phyloP scores from a whole-genome alignment of 352 stramenopile species.

The Thalassiosira hispida region DNA sequence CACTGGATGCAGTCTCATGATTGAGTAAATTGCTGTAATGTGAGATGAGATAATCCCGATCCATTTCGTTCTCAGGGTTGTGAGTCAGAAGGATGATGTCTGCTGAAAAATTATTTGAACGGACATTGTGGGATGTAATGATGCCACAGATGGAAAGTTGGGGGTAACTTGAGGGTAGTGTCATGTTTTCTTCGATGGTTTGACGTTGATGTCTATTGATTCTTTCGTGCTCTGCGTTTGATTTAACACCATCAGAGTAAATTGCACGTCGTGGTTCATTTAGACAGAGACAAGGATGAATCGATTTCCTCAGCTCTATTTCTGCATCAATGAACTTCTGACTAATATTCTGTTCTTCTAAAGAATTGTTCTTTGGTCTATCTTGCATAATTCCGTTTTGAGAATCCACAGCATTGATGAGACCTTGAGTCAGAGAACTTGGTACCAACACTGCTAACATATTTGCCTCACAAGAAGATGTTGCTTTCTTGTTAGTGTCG shows the following conservation, averaged over 20 bases:
- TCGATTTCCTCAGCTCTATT: constrained; percentile 54
- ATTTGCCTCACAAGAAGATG: background rate
- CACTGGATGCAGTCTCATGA: constrained; percentile 47
- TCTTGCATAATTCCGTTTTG: background rate
- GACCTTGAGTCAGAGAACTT: constrained; percentile 44
- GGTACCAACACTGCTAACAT: constrained; percentile 58
- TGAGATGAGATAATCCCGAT: constrained; percentile 38
- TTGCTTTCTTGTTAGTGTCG: background rate
- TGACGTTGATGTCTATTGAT: background rate
- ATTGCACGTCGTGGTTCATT: constrained; percentile 31
- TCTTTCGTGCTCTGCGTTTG: background rate
- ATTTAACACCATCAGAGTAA: constrained; percentile 13
- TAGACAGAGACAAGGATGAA: constrained; percentile 50
- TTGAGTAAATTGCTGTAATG: constrained; percentile 48
- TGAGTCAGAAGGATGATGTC: constrained; percentile 42
- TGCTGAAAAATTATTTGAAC: constrained; percentile 28
- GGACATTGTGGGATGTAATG: constrained; percentile 29
- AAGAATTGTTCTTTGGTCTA: constrained; percentile 11
- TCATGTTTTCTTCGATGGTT: background rate
- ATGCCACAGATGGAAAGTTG: constrained; percentile 28
- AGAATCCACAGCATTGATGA: constrained; percentile 29
- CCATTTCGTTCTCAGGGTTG: background rate
- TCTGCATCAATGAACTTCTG: constrained; percentile 31
- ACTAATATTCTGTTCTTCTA: constrained; percentile 28
- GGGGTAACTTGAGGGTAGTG: background rate